phyloP scores from a whole-genome alignment of 768 basidiomycete genomes.

The Phaeotremella fagi region DNA sequence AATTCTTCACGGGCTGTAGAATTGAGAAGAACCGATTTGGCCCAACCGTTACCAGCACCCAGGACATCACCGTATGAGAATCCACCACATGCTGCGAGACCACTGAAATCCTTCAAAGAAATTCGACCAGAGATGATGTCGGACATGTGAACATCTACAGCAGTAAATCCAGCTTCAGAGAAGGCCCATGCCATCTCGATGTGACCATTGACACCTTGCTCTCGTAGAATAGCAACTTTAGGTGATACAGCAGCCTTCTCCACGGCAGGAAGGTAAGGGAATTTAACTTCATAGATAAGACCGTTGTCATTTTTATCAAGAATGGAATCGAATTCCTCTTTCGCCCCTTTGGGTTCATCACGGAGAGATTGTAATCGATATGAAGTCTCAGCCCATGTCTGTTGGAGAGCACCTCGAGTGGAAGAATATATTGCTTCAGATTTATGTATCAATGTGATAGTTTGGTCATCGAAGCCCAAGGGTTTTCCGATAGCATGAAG shows the following conservation, averaged over 20 bases:
- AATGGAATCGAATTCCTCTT: constrained; percentile 79
- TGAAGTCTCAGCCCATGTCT: constrained; percentile 90
- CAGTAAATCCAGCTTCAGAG: constrained; percentile 85
- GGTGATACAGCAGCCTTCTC: constrained; percentile 53
- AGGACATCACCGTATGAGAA: constrained; percentile 99
- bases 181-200: constrained; percentile 99
- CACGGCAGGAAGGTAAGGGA: constrained; percentile 42
- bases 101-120: constrained; percentile 66
- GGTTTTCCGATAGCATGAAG: constrained; percentile 75
- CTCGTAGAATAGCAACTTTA: constrained; percentile 88
- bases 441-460: constrained; percentile 58
- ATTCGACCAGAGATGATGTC: constrained; percentile 75
- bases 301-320: constrained; percentile 58
- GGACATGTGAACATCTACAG: constrained; percentile 97
- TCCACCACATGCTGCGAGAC: constrained; percentile 92
- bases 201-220: constrained; percentile 98
- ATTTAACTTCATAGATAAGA: constrained; percentile 67
- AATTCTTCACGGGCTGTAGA: constrained; percentile 71
- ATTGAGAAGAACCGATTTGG: constrained; percentile 87
- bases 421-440: constrained; percentile 59
- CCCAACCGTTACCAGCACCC: constrained; percentile 97
- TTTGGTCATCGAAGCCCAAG: constrained; percentile 55
- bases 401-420: constrained; percentile 67
- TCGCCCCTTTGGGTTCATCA: constrained; percentile 70
- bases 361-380: constrained; percentile 84